These are phyloP conservation scores for Thuja plicata DNA, from an alignment of 83 land plant genomes.

Conservation along the genomic window DNA sequence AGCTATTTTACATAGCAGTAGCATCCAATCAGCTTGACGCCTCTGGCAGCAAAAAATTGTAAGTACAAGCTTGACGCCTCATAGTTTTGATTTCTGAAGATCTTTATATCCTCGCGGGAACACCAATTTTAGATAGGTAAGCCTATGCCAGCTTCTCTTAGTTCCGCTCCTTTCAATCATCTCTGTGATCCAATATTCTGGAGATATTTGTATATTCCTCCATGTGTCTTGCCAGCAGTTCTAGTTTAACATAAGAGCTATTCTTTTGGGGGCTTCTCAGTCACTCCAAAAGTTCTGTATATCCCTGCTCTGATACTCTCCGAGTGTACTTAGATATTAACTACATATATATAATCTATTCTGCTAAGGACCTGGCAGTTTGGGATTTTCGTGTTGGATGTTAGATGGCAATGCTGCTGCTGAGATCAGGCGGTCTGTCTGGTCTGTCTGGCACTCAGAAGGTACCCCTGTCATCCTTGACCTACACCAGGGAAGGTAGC, in stretches of 20 bases:
- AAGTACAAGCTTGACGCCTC: neutral
- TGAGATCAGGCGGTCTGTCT: constrained; percentile 14
- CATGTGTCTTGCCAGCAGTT: neutral
- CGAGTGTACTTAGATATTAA: neutral
- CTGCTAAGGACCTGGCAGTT: neutral
- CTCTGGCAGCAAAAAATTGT: neutral
- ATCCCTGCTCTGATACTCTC: neutral
- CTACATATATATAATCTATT: neutral
- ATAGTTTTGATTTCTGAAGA: neutral
- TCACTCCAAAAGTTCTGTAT: neutral
- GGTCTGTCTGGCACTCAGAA: constrained; percentile 8
- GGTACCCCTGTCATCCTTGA: constrained; percentile 7
- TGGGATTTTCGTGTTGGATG: neutral
- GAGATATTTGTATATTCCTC: neutral
- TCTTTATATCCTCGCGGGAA: neutral
- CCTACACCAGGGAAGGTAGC: constrained; percentile 4
- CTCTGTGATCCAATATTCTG: neutral
- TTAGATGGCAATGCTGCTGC: constrained; percentile 18
- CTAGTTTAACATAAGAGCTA: neutral
- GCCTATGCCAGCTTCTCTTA: constrained; percentile 3
- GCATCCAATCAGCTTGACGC: neutral
- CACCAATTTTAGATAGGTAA: neutral
- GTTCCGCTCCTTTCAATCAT: neutral
- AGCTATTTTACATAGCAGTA: neutral
- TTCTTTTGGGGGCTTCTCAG: neutral